Base-by-base conservation (phyloP, 805 yeast genomes). In the Candida methanosorbosa region DNA sequence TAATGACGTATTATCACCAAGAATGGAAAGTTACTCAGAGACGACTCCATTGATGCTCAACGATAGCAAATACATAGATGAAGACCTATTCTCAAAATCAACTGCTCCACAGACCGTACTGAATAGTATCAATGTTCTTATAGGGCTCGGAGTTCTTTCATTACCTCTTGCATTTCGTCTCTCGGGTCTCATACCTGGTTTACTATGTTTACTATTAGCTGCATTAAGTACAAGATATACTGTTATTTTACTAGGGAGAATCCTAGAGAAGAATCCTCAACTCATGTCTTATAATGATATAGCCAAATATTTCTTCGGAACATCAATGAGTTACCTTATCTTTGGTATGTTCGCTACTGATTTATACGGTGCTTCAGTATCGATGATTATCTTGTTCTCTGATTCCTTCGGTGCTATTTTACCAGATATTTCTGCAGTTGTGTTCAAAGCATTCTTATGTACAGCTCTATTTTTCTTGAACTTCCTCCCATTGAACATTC, bases 81-180 rank as follows among this genome's bases (percentile, higher is more conserved):
- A 18, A 11, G 21, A 33, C 4, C 13, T 27, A 9, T 31, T 34
- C 12, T 63, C 61, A 7, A 66, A 57, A 43, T 72, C 80, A 7
- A 83, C 92, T 0, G 76, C 75, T 0, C 75, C 82, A 1, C 94
- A 82, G 51, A 82, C 94, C 0, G 61, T 80, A 5, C 81, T 82
- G 64, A 83, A 83, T 46, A 78, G 88, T 1, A 76, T 82, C 32
- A 83, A 83, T 50, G 81, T 81, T 0, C 58, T 83, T 20, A 75
- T 83, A 42, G 94, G 94, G 0, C 71, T 83, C 26, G 92, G 90
- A 2, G 64, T 83, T 33, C 63, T 83, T 29, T 78, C 92, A 0
- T 61, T 83, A 32, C 88, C 94, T 0, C 61, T 77, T 40, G 94
- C 82, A 2, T 56, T 83, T 36, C 68, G 64, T 42, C 65, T 76